Base-by-base conservation (phyloP, 2,329 filamentous ascomycete genomes). In the Neonectria neomacrospora region DNA sequence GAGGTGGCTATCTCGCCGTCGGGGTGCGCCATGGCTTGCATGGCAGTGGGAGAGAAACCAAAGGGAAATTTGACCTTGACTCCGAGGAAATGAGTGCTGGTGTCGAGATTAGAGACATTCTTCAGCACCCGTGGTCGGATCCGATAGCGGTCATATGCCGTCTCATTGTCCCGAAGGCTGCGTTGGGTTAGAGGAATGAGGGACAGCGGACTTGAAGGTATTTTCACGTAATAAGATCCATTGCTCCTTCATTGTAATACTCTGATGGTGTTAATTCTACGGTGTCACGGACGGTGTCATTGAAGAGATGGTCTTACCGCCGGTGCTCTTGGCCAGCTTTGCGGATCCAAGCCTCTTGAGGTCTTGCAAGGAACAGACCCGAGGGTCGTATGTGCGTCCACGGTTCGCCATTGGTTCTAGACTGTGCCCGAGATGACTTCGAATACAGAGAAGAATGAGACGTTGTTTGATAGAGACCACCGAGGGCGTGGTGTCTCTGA, bases 41-140 rank as follows among this genome's bases (percentile, higher is more conserved):
- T 67, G 11, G 64, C 64, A 1, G 61, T 61, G 0, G 64, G 64
- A 5, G 64, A 61, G 20, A 66, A 66, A 42, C 64, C 64, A 16
- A 66, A 64, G n/a, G 64, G 64, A 3, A 66, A 64, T 3, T 54
- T 37, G 14, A 66, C 54, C 45, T 64, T 66, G 37, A 48, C 61
- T 8, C 57, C 64, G 18, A 66, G 61, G 26, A 61, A 56, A 20
- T 54, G 54, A 45, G 64, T 61, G 48, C 30, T 57, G 20, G 56
- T 61, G 45, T 64, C 61, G 26, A 66, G 57, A n/a, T 53, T n/a
- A 14, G 64, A 52, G 41, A 66, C 48, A 16, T 66, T 54, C 2
- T 57, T 48, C n/a, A 66, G 50, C 18, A 66, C 61, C 11, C 64
- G 57, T 12, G 64, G 64, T 9, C 57, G 56, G 26, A 66, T 66